Conservation (phyloP, 495 filamentous ascomycete genomes). For the Tetracladium marchalianum region DNA sequence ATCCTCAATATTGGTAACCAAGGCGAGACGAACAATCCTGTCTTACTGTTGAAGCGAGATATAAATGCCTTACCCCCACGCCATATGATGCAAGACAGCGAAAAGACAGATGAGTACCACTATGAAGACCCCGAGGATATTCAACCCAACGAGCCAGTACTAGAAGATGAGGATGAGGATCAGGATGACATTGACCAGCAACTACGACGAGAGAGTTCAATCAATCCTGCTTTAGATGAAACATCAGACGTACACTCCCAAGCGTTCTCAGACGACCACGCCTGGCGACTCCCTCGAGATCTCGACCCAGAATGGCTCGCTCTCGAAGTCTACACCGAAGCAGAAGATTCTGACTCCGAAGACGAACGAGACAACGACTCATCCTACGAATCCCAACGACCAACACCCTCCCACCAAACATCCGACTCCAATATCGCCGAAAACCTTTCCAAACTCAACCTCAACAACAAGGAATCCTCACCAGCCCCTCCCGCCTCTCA, state of each 20-base stretch:
- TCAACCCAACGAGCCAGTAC: not conserved
- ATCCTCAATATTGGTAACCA: constrained; percentile 83
- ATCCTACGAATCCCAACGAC: constrained; percentile 17
- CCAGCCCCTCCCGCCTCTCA: constrained; percentile 14
- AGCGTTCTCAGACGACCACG: constrained; percentile 17
- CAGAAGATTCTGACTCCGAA: constrained; percentile 32
- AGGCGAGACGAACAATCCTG: constrained; percentile 66
- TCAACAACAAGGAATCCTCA: constrained; percentile 16
- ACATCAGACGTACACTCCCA: not conserved
- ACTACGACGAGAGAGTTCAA: constrained; percentile 38
- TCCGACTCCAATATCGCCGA: constrained; percentile 1
- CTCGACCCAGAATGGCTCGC: constrained; percentile 95
- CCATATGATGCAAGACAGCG: constrained; percentile 13
- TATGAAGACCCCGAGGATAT: constrained; percentile 13
- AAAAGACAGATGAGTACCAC: constrained; percentile 2
- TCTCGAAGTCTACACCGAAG: constrained; percentile 72
- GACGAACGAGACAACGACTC: constrained; percentile 24
- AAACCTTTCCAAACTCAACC: constrained; percentile 8
- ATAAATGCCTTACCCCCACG: constrained; percentile 57
- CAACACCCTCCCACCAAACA: constrained; percentile 8
- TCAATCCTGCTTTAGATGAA: constrained; percentile 5
- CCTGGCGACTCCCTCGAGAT: constrained; percentile 64
- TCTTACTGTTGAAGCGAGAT: constrained; percentile 82
- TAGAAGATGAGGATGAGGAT: constrained; percentile 32
- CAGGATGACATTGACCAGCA: constrained; percentile 64